Conservation (phyloP, 129 eudicot genomes). For the sunflower (Helianthus annuus) region DNA sequence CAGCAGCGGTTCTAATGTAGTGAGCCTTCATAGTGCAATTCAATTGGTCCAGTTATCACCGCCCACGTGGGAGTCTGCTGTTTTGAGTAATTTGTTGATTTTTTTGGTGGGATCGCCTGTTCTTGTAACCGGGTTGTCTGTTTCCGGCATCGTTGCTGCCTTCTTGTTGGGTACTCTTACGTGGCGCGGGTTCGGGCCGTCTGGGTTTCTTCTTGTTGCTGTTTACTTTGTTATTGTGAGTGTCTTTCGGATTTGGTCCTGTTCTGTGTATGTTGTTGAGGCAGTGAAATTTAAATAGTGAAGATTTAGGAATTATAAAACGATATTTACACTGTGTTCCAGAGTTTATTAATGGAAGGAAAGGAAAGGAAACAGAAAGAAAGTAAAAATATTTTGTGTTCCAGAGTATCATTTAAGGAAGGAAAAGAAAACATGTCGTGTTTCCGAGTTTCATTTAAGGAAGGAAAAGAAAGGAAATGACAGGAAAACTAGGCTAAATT, state of each 20-base stretch:
- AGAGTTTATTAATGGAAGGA: no score
- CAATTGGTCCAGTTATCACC: constrained; percentile 62
- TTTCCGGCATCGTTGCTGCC: constrained; percentile 76
- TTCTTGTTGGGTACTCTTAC: constrained; percentile 93
- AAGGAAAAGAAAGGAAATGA: no score
- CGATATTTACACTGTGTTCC: no score
- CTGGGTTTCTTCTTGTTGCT: constrained; percentile 93
- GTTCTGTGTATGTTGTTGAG: no score
- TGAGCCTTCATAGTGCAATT: constrained; percentile 49
- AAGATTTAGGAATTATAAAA: no score
- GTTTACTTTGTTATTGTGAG: constrained; percentile 81
- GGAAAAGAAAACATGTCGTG: no score
- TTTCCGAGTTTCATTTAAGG: no score
- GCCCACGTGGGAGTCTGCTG: constrained; percentile 85
- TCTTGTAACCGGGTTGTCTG: constrained; percentile 70
- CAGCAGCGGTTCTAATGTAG: constrained; percentile 11
- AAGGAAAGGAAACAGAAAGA: no score
- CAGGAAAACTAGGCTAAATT: no score
- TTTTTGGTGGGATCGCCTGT: constrained; percentile 79
- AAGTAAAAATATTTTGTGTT: no score
- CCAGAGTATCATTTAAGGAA: no score
- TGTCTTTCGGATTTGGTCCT: background rate
- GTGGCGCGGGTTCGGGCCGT: constrained; percentile 88
- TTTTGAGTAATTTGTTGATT: constrained; percentile 56
- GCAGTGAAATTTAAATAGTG: no score